A percentile compares a stretch with the other conserved stretches of the same genome.
phyloP scores from a whole-genome alignment of 1,284 basidiomycete species.

The Tilletia indica region DNA sequence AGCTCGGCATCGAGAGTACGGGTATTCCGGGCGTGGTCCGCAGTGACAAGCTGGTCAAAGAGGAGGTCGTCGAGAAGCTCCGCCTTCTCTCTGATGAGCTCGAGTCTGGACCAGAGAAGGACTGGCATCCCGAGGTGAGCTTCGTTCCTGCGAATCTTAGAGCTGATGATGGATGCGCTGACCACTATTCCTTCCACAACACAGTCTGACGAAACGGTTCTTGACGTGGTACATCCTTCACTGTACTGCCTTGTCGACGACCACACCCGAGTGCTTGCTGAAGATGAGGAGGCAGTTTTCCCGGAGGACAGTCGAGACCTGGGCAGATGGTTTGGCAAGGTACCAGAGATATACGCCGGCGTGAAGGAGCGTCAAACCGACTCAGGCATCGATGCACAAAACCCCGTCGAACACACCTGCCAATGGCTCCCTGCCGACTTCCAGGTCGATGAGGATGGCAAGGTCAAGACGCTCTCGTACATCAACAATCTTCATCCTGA shows the following conservation, averaged over 20 bases:
- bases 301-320: slow-evolving; percentile 9
- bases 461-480: slow-evolving; percentile 60
- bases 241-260: slow-evolving; percentile 60
- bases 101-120: slow-evolving; percentile 38
- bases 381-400: neutral
- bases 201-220: slow-evolving; percentile 57
- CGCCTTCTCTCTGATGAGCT: neutral
- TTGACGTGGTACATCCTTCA: slow-evolving; percentile 61
- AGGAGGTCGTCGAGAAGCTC: neutral
- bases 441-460: slow-evolving; percentile 53
- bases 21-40: slow-evolving; percentile 11
- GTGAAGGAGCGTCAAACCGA: slow-evolving; percentile 39
- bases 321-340: slow-evolving; percentile 10
- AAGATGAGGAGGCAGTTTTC: slow-evolving; percentile 14
- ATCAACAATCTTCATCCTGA: slow-evolving; percentile 64
- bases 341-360: slow-evolving; percentile 12
- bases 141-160: neutral
- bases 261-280: slow-evolving; percentile 46
- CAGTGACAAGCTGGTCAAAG: slow-evolving; percentile 7
- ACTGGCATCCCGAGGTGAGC: slow-evolving; percentile 60
- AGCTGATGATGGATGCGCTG: neutral
- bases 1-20: neutral
- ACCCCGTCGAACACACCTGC: slow-evolving; percentile 27
- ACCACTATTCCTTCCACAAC: neutral
- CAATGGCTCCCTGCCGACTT: slow-evolving; percentile 62